phyloP scores from a whole-genome alignment of 2,329 filamentous ascomycete species.

The Colletotrichum sp. region DNA sequence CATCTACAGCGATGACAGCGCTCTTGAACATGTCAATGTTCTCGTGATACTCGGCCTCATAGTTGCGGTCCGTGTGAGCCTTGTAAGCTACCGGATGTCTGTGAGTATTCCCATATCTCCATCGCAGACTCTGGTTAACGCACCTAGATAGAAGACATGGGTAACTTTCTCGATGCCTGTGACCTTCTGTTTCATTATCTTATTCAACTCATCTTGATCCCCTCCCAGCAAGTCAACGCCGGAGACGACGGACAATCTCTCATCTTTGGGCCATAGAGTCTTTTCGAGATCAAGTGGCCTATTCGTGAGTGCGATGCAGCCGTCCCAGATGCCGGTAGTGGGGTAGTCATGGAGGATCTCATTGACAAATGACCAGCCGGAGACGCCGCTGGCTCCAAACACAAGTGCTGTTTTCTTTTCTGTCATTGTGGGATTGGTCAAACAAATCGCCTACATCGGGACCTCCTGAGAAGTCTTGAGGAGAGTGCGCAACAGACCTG shows the following conservation, averaged over 20 bases:
- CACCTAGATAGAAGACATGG: constrained; percentile 46
- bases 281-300: constrained; percentile 30
- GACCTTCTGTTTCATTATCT: constrained; percentile 34
- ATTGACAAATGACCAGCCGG: constrained; percentile 26
- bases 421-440: background rate
- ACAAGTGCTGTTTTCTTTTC: constrained; percentile 16
- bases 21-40: constrained; percentile 45
- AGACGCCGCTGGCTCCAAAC: constrained; percentile 24
- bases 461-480: background rate
- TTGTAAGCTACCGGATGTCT: constrained; percentile 38
- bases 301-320: constrained; percentile 27
- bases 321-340: background rate
- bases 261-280: constrained; percentile 41
- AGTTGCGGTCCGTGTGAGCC: constrained; percentile 35
- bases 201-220: constrained; percentile 41
- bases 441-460: background rate
- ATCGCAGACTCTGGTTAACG: background rate
- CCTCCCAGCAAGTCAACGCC: constrained; percentile 46
- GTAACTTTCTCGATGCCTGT: constrained; percentile 41
- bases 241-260: constrained; percentile 42
- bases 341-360: constrained; percentile 27
- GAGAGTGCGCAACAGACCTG: background rate
- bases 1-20: constrained; percentile 38
- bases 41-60: constrained; percentile 41
- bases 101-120: background rate